A percentile compares a stretch with the other conserved stretches of the same genome.
Evolutionary conservation across 2,329 filamentous ascomycete species (phyloP).

Genomic region (Colletotrichum sp.): DNA sequence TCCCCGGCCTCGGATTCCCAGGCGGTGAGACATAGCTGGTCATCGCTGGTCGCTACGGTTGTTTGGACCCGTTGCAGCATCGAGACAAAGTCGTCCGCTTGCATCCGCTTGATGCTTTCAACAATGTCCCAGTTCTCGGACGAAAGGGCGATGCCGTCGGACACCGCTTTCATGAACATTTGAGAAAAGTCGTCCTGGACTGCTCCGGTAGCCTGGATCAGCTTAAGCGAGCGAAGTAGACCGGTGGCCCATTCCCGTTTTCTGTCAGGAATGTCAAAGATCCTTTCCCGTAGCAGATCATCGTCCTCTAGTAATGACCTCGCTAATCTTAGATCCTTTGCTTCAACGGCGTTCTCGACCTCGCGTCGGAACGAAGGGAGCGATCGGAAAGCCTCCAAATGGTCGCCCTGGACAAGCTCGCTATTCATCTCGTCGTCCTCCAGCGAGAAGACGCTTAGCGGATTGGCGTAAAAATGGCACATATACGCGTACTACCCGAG

Average conservation of each 20-base stretch:
- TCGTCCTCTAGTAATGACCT: constrained; percentile 66
- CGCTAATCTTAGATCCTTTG: constrained; percentile 46
- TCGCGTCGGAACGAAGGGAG: constrained; percentile 70
- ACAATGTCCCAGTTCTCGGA: constrained; percentile 60
- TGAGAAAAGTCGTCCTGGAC: constrained; percentile 49
- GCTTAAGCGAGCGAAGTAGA: constrained; percentile 55
- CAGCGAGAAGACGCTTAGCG: constrained; percentile 66
- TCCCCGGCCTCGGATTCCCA: constrained; percentile 35
- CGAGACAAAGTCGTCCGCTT: constrained; percentile 52
- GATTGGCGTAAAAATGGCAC: constrained; percentile 85
- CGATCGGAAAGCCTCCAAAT: constrained; percentile 71
- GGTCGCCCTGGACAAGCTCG: constrained; percentile 58
- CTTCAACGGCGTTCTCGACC: constrained; percentile 54
- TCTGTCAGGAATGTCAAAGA: constrained; percentile 35
- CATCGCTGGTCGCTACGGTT: constrained; percentile 39
- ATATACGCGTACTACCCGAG: constrained; percentile 75
- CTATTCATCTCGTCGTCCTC: constrained; percentile 25
- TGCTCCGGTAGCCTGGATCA: constrained; percentile 44
- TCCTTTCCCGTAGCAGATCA: constrained; percentile 52
- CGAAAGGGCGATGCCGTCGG: constrained; percentile 54
- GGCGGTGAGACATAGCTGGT: constrained; percentile 39
- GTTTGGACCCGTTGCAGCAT: constrained; percentile 49
- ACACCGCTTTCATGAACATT: constrained; percentile 67
- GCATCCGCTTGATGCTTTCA: constrained; percentile 64
- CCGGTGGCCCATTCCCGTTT: constrained; percentile 42